These are phyloP conservation scores for Hanseniaspora lachancei DNA, from an alignment of 805 yeast genomes.

Conservation along the genomic window DNA sequence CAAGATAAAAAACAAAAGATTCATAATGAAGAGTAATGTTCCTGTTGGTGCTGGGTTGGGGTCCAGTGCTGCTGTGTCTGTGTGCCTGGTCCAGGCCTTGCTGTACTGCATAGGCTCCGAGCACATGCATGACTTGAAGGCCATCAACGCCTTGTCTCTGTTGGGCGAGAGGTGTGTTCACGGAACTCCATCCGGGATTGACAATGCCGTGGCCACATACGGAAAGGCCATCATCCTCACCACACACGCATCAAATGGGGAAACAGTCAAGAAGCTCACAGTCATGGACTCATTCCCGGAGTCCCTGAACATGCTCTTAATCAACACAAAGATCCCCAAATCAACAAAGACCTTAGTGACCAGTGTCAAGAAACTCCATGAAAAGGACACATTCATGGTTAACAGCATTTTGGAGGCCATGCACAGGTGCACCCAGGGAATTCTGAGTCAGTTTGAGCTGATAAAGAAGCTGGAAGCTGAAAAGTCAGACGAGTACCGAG, in stretches of 20 bases:
- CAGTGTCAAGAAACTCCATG: constrained; percentile 47
- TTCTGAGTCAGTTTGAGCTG: constrained; percentile 26
- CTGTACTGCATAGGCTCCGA: constrained; percentile 26
- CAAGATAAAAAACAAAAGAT: constrained; percentile 38
- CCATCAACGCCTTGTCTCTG: constrained; percentile 75
- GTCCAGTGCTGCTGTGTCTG: constrained; percentile 81
- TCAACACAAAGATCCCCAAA: constrained; percentile 79
- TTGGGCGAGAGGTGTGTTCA: constrained; percentile 92
- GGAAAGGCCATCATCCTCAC: constrained; percentile 80
- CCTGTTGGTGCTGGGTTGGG: constrained; percentile 98
- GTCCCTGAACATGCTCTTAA: constrained; percentile 49
- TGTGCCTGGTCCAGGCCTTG: constrained; percentile 67
- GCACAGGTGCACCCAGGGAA: constrained; percentile 59
- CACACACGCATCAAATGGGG: constrained; percentile 20
- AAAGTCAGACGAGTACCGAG: constrained; percentile 22
- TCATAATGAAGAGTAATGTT: constrained; percentile 63
- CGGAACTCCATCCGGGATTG: constrained; percentile 94
- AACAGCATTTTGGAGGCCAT: constrained; percentile 59
- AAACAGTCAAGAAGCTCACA: constrained; percentile 15
- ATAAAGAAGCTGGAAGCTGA: constrained; percentile 19
- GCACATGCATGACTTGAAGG: constrained; percentile 32
- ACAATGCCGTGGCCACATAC: constrained; percentile 86
- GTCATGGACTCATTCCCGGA: constrained; percentile 44
- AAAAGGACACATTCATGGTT: constrained; percentile 41
- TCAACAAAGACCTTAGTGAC: constrained; percentile 75